Conservation (phyloP, 768 basidiomycete species). For the Termitomyces sp. region DNA sequence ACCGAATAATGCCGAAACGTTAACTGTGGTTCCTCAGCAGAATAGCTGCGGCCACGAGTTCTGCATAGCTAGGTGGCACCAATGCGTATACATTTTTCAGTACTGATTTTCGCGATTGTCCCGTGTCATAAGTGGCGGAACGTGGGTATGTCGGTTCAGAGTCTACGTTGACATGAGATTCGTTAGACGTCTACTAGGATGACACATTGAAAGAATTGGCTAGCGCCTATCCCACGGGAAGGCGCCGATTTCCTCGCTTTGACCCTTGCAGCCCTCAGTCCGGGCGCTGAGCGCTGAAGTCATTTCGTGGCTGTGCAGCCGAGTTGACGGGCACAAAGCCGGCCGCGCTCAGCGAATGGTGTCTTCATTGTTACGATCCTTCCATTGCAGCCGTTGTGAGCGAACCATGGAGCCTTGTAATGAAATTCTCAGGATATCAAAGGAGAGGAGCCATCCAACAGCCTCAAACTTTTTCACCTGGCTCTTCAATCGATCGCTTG, state of each 20-base stretch:
- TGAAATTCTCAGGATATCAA: neutral
- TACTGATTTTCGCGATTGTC: neutral
- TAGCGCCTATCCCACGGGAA: neutral
- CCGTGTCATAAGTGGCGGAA: neutral
- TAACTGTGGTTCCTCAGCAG: neutral
- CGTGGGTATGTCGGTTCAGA: neutral
- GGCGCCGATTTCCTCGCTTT: neutral
- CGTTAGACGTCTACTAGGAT: neutral
- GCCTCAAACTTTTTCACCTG: neutral
- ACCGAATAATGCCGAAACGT: neutral
- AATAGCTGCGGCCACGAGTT: neutral
- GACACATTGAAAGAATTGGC: no score
- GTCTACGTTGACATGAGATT: neutral
- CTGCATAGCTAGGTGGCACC: no score
- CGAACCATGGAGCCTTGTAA: neutral
- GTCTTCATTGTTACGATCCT: neutral
- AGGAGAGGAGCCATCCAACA: neutral
- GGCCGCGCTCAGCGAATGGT: neutral
- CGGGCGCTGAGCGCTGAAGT: no score
- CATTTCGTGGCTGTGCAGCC: neutral
- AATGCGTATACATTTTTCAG: neutral
- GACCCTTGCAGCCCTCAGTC: neutral
- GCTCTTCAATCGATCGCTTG: neutral
- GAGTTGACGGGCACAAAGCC: neutral
- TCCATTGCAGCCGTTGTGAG: neutral